Base-by-base conservation (phyloP, 2,329 filamentous ascomycete genomes). In the Neofusicoccum kwambonambiense region DNA sequence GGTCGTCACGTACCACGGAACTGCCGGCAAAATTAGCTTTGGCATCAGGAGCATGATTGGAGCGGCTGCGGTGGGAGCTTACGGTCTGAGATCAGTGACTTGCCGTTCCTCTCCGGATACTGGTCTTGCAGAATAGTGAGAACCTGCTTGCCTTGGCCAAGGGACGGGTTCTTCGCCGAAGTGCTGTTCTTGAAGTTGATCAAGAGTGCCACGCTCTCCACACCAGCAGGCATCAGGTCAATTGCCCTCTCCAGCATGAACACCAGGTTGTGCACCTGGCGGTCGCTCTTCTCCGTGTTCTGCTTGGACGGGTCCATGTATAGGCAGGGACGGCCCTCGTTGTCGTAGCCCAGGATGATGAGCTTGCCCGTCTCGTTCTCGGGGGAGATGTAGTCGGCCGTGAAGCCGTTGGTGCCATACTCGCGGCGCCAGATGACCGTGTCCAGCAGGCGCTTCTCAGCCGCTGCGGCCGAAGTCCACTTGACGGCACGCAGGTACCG, bases 351-450 rank as follows among this genome's bases (percentile, higher is more conserved):
- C 19, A 95, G 78, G 65, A 96, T 84, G 65, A 97, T 84, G 78
- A 98, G 94, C 83, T 99, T 99, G 70, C 95, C 95, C 9, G 94
- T 98, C 81, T 94, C 93, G 77, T 97, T 96, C 82, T 99, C 95
- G 12, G 91, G 88, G 0, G 90, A 92, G 73, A 98, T 94, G 79
- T 96, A 90, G 8, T 97, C 93, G 9, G 90, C 83, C 0, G 92
- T 93, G 73, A 93, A 86, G 64, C 79, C 75, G 67, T 91, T 87
- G 65, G 96, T 83, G 54, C 92, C 93, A 74, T 96, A 99, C 74
- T 97, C 93, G 64, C 94, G 86, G 52, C 95, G 88, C 95, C 95
- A 99, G 66, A 87, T 85, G 65, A 98, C 80, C 0, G 94, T 97
- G 50, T 86, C 86, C 70, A 89, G 87, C 45, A 98, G 79, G n/a